A percentile compares a stretch with the other conserved stretches of the same genome.
phyloP scores from a whole-genome alignment of 805 yeast species.

The Cyberlindnera maclurae region DNA sequence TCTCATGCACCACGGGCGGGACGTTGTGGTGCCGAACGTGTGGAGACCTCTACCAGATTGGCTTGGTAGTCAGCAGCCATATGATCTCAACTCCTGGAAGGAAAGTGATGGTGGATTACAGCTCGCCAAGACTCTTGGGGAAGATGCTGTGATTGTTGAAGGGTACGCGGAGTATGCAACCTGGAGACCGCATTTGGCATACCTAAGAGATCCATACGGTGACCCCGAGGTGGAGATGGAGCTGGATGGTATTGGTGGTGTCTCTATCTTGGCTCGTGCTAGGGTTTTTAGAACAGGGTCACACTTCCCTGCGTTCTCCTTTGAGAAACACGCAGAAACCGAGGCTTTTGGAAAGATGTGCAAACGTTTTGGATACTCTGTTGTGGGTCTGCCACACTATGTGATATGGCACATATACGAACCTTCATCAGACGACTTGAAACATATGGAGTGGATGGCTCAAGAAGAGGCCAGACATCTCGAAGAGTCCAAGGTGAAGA shows the following conservation, averaged over 20 bases:
- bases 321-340: slow-evolving; percentile 94
- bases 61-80: slow-evolving; percentile 81
- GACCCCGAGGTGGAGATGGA: slow-evolving; percentile 91
- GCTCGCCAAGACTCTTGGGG: slow-evolving; percentile 70
- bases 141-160: slow-evolving; percentile 95
- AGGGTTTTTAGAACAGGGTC: slow-evolving; percentile 84
- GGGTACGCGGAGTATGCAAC: slow-evolving; percentile 97
- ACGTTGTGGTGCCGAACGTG: slow-evolving; percentile 91
- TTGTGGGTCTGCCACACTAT: slow-evolving; percentile 88
- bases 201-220: slow-evolving; percentile 90
- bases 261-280: slow-evolving; percentile 85
- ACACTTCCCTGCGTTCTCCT: slow-evolving; percentile 95
- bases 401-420: slow-evolving; percentile 96
- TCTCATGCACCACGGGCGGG: slow-evolving; percentile 84
- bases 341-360: slow-evolving; percentile 94
- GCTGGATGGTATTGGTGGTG: slow-evolving; percentile 97
- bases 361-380: slow-evolving; percentile 81
- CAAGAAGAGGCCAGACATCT: slow-evolving; percentile 63
- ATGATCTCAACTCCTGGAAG: slow-evolving; percentile 81
- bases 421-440: slow-evolving; percentile 87
- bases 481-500: slow-evolving; percentile 56
- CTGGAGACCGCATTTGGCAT: slow-evolving; percentile 96
- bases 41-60: slow-evolving; percentile 90
- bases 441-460: slow-evolving; percentile 88
- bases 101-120: slow-evolving; percentile 77